phyloP scores from a whole-genome alignment of 345 rosid species.

The Eucalyptus decipiens region DNA sequence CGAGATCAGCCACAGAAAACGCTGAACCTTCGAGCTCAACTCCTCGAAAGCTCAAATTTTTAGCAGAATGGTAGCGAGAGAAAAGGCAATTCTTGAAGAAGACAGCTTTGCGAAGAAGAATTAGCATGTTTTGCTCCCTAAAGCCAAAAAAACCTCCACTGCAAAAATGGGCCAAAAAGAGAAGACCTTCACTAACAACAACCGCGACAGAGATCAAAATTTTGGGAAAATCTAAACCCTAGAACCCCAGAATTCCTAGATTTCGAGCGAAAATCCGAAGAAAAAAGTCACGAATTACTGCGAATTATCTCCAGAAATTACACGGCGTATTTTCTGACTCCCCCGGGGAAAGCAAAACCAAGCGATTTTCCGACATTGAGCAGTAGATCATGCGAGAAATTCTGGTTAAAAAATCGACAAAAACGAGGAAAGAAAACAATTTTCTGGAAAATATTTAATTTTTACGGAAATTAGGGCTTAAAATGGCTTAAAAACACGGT shows the following conservation, averaged over 20 bases:
- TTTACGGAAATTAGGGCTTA: not conserved
- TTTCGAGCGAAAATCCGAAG: not conserved
- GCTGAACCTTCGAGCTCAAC: not conserved
- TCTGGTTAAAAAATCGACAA: not conserved
- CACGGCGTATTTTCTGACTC: not conserved
- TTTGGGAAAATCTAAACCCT: not conserved
- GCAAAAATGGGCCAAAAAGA: not conserved
- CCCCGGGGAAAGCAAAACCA: not conserved
- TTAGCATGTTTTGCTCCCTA: not conserved
- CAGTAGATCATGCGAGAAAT: not conserved
- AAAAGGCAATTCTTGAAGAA: not conserved
- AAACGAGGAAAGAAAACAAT: not conserved
- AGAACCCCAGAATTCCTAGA: not conserved
- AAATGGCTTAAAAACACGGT: not conserved
- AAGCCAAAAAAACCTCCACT: not conserved
- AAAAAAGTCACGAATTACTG: not conserved
- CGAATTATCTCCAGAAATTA: not conserved
- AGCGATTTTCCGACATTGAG: not conserved
- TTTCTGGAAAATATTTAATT: not conserved
- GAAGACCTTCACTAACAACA: not conserved
- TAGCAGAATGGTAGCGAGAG: not conserved
- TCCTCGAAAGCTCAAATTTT: not conserved
- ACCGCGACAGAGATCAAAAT: not conserved
- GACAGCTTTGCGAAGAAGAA: not conserved
- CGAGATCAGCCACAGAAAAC: not conserved